Conservation (phyloP, 208 protist genomes). For the Wallacemonas sp. region DNA sequence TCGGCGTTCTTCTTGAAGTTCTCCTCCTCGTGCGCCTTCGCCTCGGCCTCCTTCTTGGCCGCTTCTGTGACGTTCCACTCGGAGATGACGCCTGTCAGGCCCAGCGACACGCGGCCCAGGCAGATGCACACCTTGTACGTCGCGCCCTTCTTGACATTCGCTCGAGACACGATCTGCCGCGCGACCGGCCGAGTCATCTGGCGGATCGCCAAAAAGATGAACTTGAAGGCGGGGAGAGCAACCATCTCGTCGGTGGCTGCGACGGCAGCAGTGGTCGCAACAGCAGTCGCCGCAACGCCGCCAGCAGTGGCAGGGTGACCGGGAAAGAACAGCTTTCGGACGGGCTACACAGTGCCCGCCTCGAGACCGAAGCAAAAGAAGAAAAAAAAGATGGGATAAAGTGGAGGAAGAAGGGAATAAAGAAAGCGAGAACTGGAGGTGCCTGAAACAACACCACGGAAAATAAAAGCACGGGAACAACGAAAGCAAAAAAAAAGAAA, state of each 20-base stretch:
- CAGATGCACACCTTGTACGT: conserved; percentile 73
- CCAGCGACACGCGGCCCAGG: conserved; percentile 78
- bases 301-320: neutral
- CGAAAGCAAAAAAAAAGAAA: too few relatives aligned
- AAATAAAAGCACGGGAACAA: too few relatives aligned
- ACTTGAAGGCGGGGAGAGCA: conserved; percentile 71
- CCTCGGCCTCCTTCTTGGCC: conserved; percentile 25
- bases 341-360: neutral
- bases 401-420: neutral
- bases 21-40: conserved; percentile 29
- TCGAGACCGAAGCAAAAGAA: conserved; percentile 2
- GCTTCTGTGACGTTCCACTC: conserved; percentile 62
- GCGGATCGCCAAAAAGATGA: conserved; percentile 73
- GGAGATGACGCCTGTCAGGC: conserved; percentile 63
- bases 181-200: conserved; percentile 79
- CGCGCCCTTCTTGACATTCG: conserved; percentile 48
- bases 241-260: conserved; percentile 49
- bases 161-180: conserved; percentile 53
- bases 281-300: neutral
- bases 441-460: too few relatives aligned
- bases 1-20: conserved; percentile 21
- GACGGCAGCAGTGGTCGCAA: conserved; percentile 12
- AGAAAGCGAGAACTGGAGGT: too few relatives aligned
- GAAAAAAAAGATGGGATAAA: neutral
- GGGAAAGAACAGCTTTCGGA: neutral